Base-by-base conservation (phyloP, 306 rosid species). In the Castanospermum australe region DNA sequence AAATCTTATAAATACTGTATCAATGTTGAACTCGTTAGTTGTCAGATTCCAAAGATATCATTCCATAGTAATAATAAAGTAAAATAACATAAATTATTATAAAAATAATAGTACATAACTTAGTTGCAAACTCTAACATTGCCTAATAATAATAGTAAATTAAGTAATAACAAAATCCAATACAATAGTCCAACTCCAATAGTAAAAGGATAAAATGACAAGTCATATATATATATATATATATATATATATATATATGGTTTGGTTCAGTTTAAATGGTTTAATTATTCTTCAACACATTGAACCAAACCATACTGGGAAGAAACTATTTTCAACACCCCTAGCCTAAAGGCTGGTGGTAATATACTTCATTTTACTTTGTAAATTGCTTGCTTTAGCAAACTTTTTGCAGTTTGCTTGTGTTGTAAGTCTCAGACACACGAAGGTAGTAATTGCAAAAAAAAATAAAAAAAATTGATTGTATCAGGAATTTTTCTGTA, bases 351-450 rank as follows among this genome's bases (percentile, higher is more conserved):
- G 35, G 76, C 6, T 33, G 21, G 7, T n/a, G n/a, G n/a, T n/a
- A n/a, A n/a, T n/a, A n/a, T n/a, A n/a, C n/a, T n/a, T n/a, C n/a
- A n/a, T n/a, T 74, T 69, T 67, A 22, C 5, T 6, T 33, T n/a
- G 57, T 74, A 75, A 41, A 24, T 69, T 62, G 71, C 21, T 55
- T 71, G 71, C 69, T 20, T 68, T 42, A 9, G 56, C 47, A 13
- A 28, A 63, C 33, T 32, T 47, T 44, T 67, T 66, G 65, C 30
- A 12, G 52, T 36, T 68, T 50, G 14, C 59, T 60, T 14, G 83
- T 15, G 15, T 8, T 47, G 5, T 6, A n/a, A 75, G 60, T 47
- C 48, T 35, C 6, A 30, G 8, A 15, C 39, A 24, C 14, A 28
- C n/a, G 24, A 21, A 18, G 42, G 5, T 21, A 50, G 61, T 72